Evolutionary conservation across 2,329 filamentous ascomycete genomes (phyloP).

Genomic region (Pseudocercospora vitis): DNA sequence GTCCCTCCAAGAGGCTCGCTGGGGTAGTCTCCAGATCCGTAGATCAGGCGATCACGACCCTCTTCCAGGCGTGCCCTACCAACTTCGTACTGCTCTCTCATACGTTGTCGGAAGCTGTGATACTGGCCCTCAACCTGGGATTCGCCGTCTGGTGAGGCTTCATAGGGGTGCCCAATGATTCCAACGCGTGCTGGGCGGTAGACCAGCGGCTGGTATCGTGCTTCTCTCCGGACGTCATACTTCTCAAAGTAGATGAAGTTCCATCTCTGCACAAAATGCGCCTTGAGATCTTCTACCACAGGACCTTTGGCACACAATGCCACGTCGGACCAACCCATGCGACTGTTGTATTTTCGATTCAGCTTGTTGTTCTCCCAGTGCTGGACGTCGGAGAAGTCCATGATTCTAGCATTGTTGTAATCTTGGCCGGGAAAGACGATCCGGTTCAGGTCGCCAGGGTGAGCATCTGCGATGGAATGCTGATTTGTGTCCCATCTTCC

Average conservation of each 20-base stretch:
- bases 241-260: conserved; percentile 88
- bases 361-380: conserved; percentile 86
- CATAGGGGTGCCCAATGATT: conserved; percentile 38
- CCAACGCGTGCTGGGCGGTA: conserved; percentile 39
- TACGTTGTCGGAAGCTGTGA: conserved; percentile 35
- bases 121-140: conserved; percentile 34
- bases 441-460: conserved; percentile 71
- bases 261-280: conserved; percentile 84
- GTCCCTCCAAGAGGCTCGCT: conserved; percentile 65
- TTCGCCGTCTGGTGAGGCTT: conserved; percentile 27
- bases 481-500: conserved; percentile 82
- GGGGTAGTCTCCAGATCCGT: conserved; percentile 26
- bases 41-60: conserved; percentile 23
- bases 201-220: conserved; percentile 47
- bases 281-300: conserved; percentile 70
- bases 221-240: conserved; percentile 61
- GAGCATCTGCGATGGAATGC: conserved; percentile 81
- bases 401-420: conserved; percentile 83
- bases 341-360: conserved; percentile 66
- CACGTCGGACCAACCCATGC: conserved; percentile 93
- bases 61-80: conserved; percentile 30
- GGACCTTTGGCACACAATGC: conserved; percentile 73
- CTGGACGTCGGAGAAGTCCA: conserved; percentile 77
- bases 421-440: conserved; percentile 88
- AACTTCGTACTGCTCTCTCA: conserved; percentile 33